Conservation (phyloP, 2,329 filamentous ascomycete species). For the Cladorrhinum sp. region DNA sequence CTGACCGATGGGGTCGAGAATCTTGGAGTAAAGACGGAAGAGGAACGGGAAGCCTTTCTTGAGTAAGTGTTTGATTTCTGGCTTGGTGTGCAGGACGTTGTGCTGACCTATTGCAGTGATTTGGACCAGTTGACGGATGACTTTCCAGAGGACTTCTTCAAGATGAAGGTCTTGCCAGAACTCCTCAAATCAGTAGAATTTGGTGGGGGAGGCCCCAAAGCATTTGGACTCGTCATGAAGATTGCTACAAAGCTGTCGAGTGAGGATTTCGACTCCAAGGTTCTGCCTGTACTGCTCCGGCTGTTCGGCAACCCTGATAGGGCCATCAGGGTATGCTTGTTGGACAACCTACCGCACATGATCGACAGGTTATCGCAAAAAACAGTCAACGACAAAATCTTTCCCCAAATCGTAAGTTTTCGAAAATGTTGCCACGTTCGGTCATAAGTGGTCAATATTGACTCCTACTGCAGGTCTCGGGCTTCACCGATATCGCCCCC, state of each 20-base stretch:
- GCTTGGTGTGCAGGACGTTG: not conserved
- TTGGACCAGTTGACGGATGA: constrained; percentile 85
- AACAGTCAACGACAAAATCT: constrained; percentile 92
- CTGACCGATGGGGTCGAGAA: constrained; percentile 91
- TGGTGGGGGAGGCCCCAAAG: constrained; percentile 89
- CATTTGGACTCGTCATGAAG: constrained; percentile 83
- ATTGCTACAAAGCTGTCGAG: constrained; percentile 82
- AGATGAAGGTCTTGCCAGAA: constrained; percentile 92
- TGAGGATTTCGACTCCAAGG: constrained; percentile 82
- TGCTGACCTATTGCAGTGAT: constrained; percentile 51
- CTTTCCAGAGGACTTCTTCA: constrained; percentile 97
- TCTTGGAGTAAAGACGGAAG: constrained; percentile 79
- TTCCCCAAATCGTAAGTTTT: constrained; percentile 76
- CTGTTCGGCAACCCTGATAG: constrained; percentile 89
- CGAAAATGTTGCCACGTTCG: not conserved
- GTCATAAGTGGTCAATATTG: not conserved
- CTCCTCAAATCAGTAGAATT: constrained; percentile 99
- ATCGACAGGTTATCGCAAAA: constrained; percentile 87
- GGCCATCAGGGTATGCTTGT: constrained; percentile 82
- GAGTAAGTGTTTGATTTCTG: constrained; percentile 44
- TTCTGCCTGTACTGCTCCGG: constrained; percentile 82
- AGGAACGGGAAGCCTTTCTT: constrained; percentile 81
- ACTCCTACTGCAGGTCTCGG: constrained; percentile 62
- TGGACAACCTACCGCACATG: constrained; percentile 87
- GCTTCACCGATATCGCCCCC: constrained; percentile 88